Conservation (phyloP, 108 stramenopile species). For the Nannochloropsis gaditana region DNA sequence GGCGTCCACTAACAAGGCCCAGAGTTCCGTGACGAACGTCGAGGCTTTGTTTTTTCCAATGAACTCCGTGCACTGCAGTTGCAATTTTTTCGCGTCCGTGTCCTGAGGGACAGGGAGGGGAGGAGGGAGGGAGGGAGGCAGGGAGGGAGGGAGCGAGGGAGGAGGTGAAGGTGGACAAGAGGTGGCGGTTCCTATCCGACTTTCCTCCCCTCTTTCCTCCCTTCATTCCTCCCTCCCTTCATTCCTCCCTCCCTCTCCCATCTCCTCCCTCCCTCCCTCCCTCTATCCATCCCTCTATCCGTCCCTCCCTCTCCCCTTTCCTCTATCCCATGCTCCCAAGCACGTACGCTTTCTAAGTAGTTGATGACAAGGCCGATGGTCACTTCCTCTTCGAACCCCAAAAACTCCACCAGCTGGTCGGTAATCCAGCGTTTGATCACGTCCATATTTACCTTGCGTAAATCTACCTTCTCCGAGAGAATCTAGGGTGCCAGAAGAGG, state of each 20-base stretch:
- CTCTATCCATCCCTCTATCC: not conserved
- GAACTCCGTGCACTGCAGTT: constrained; percentile 55
- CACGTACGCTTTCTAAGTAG: not conserved
- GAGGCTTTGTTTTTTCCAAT: constrained; percentile 47
- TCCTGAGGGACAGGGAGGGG: not conserved
- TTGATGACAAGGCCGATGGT: constrained; percentile 36
- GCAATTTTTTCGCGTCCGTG: constrained; percentile 50
- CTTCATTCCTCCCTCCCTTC: not conserved
- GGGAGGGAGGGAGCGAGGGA: not conserved
- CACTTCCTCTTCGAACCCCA: constrained; percentile 59
- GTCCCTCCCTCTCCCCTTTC: constrained; percentile 9
- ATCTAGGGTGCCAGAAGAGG: not conserved
- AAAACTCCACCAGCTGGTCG: constrained; percentile 47
- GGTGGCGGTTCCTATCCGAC: not conserved
- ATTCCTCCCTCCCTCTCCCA: not conserved
- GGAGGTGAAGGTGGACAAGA: not conserved
- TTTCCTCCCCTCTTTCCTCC: not conserved
- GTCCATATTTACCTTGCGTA: constrained; percentile 54
- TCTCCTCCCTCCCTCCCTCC: not conserved
- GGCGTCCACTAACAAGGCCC: constrained; percentile 54
- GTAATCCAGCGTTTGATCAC: constrained; percentile 53
- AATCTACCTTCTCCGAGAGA: constrained; percentile 39
- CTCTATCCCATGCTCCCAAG: not conserved
- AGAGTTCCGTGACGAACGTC: constrained; percentile 56
- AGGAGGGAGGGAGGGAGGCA: not conserved